These are phyloP conservation scores for Trichoderma simmonsii DNA, from an alignment of 2,329 filamentous ascomycete species.

Conservation along the genomic window DNA sequence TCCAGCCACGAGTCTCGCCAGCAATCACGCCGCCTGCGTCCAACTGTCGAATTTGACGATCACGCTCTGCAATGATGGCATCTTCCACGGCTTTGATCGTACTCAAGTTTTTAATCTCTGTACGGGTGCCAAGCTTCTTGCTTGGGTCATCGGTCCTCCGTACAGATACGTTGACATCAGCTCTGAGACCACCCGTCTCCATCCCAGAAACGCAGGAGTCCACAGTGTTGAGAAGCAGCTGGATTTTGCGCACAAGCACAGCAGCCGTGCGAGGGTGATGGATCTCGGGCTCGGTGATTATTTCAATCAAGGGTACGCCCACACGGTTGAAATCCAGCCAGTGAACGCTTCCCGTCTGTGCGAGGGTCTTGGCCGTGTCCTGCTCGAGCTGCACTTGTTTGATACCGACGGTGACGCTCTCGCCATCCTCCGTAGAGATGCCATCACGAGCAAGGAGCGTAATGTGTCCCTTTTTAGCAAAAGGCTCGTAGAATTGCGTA, in stretches of 20 bases:
- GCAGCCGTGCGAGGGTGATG: slow-evolving; percentile 85
- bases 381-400: slow-evolving; percentile 97
- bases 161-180: slow-evolving; percentile 94
- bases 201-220: slow-evolving; percentile 88
- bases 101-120: slow-evolving; percentile 96
- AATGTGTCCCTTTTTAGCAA: slow-evolving; percentile 69
- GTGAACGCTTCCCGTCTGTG: slow-evolving; percentile 68
- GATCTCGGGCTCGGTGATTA: slow-evolving; percentile 88
- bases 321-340: slow-evolving; percentile 94
- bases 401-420: slow-evolving; percentile 72
- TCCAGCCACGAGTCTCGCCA: slow-evolving; percentile 92
- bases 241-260: slow-evolving; percentile 84
- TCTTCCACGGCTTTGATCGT: slow-evolving; percentile 95
- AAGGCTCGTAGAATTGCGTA: slow-evolving; percentile 84
- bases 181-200: slow-evolving; percentile 86
- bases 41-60: slow-evolving; percentile 79
- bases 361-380: slow-evolving; percentile 91
- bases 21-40: slow-evolving; percentile 70
- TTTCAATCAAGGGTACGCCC: slow-evolving; percentile 86
- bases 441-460: slow-evolving; percentile 72
- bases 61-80: slow-evolving; percentile 85
- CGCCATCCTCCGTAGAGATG: slow-evolving; percentile 69
- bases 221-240: slow-evolving; percentile 72
- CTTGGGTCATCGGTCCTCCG: slow-evolving; percentile 50
- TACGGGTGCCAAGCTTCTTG: slow-evolving; percentile 69